phyloP scores from a whole-genome alignment of 139 green algal genomes.

The Volvox reticuliferus region DNA sequence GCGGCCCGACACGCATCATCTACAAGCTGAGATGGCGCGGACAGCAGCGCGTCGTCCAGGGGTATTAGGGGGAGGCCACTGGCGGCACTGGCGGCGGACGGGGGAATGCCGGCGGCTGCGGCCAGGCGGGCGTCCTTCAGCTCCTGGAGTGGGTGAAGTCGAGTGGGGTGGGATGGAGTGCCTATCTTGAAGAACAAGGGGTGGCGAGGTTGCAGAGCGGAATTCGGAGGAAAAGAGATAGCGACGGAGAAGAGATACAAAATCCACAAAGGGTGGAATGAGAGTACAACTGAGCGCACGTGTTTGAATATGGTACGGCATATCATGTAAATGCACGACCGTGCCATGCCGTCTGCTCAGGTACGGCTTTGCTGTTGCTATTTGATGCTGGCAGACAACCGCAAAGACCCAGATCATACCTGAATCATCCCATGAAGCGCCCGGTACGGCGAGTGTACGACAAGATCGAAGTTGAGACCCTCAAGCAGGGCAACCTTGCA shows the following conservation, averaged over 20 bases:
- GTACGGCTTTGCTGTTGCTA: no score
- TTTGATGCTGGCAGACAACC: background rate
- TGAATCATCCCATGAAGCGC: constrained; percentile 74
- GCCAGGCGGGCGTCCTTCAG: background rate
- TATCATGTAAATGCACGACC: no score
- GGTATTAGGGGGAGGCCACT: background rate
- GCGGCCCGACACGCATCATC: background rate
- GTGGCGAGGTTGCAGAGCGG: background rate
- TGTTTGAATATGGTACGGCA: no score
- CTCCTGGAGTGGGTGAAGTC: background rate
- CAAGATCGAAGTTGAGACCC: constrained; percentile 86
- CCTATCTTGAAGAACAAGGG: background rate
- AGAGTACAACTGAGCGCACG: no score
- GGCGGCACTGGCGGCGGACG: background rate
- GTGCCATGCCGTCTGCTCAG: no score
- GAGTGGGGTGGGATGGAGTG: no score
- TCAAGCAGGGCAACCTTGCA: constrained; percentile 66
- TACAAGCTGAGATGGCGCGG: background rate
- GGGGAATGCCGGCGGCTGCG: background rate
- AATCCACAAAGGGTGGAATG: background rate
- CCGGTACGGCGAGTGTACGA: constrained; percentile 79
- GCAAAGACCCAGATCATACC: constrained; percentile 38
- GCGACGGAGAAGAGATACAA: background rate
- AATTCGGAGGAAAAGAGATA: background rate
- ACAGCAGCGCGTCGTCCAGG: constrained; percentile 5